Conservation (phyloP, 2,329 filamentous ascomycete genomes). For the Sphaerulina musiva region DNA sequence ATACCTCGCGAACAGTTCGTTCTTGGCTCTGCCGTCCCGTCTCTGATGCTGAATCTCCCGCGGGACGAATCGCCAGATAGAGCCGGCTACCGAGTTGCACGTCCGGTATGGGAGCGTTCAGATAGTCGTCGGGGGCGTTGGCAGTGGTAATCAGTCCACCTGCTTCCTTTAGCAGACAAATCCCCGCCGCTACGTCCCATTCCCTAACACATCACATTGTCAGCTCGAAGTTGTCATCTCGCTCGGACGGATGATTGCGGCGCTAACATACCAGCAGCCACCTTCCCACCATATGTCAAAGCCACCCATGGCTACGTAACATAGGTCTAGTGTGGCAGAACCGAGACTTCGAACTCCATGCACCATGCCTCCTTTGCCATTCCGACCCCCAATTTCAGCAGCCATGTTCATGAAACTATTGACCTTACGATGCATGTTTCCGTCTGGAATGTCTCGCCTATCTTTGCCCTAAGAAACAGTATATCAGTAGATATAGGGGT, state of each 20-base stretch:
- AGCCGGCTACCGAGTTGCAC: constrained; percentile 60
- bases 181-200: constrained; percentile 73
- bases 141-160: constrained; percentile 68
- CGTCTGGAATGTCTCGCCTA: constrained; percentile 56
- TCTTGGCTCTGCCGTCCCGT: constrained; percentile 62
- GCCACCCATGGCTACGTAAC: constrained; percentile 64
- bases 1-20: constrained; percentile 63
- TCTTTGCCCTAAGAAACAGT: constrained; percentile 55
- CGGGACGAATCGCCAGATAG: constrained; percentile 66
- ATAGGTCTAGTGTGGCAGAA: constrained; percentile 66
- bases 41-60: constrained; percentile 55
- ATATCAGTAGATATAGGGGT: background rate
- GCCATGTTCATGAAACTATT: constrained; percentile 73
- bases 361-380: constrained; percentile 69
- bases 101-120: constrained; percentile 52
- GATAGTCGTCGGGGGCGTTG: constrained; percentile 57
- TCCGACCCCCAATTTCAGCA: constrained; percentile 55
- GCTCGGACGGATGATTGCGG: background rate
- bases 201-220: constrained; percentile 39
- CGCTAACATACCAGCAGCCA: constrained; percentile 38
- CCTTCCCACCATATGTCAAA: constrained; percentile 82
- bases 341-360: constrained; percentile 68
- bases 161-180: constrained; percentile 66
- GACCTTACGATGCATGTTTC: constrained; percentile 65
- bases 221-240: constrained; percentile 3